Base-by-base conservation (phyloP, 176 grass and related monocot species). In the Triticum timopheevii region DNA sequence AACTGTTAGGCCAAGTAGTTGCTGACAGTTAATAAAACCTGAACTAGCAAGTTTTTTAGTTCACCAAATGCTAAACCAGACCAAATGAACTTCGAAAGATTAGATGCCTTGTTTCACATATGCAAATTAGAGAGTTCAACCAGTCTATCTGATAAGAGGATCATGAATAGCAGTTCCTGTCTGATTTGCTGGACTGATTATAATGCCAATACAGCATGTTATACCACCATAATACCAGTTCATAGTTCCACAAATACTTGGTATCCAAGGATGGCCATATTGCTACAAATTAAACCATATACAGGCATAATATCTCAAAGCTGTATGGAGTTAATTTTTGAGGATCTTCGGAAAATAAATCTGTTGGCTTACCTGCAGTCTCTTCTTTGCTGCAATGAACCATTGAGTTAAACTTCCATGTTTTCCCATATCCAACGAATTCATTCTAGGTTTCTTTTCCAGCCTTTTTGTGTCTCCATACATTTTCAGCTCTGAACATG, bases 321-420 rank as follows among this genome's bases (percentile, higher is more conserved):
- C 61, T 59, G 34, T 4, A 11, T 58, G 4, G 10, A 22, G 47
- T 70, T 61, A 13, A 69, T 78, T 36, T 22, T 72, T 34, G 10
- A 88, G 25, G 35, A 77, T 33, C 49, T 28, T 76, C 47, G 24
- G 62, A 22, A 78, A 33, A 61, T 23, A 25, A 27, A 24, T 68
- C 69, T 71, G 8, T 61, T 83, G 36, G 24, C 8, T 87, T 87
- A 15, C 61, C 9, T 88, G 34, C 35, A 88, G 13, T 28, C 10
- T 78, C 16, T 69, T 76, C 19, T 83, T 83, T 83, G 35, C 13
- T 88, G 39, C 58, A 77, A 22, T 23, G 38, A 56, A 44, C 25
- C 61, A 58, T 42, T 40, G 44, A 77, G 33, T 68, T 82, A 24
- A 36, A 52, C 73, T 27, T 45, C 40, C 38, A 45, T 24, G 16